A percentile compares a stretch with the other conserved stretches of the same genome.
phyloP scores from a whole-genome alignment of 2,329 filamentous ascomycete genomes.

The Cytospora piceae region DNA sequence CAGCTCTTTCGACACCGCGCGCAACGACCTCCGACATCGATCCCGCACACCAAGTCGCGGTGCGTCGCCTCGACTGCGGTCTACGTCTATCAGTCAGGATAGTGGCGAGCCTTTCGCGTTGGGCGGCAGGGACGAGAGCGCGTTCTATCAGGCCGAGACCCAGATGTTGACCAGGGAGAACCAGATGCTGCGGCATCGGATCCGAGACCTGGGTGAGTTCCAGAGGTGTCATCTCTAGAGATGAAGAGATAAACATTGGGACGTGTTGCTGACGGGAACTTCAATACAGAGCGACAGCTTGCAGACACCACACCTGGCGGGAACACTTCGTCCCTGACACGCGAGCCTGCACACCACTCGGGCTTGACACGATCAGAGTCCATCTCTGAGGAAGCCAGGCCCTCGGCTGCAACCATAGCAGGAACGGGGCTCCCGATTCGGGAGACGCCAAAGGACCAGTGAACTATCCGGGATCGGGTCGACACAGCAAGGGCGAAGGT shows the following conservation, averaged over 20 bases:
- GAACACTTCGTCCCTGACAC: conserved; percentile 41
- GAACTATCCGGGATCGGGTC: background rate
- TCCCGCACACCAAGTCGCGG: conserved; percentile 64
- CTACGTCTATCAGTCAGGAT: conserved; percentile 62
- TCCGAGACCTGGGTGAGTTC: conserved; percentile 69
- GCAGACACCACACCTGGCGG: conserved; percentile 44
- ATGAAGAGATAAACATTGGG: background rate
- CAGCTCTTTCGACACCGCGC: conserved; percentile 62
- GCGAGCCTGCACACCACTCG: conserved; percentile 54
- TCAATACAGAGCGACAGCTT: conserved; percentile 54
- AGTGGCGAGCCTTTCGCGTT: conserved; percentile 62
- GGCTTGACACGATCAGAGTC: conserved; percentile 53
- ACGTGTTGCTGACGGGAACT: conserved; percentile 30
- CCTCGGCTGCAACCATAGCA: conserved; percentile 1
- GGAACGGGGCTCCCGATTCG: conserved; percentile 6
- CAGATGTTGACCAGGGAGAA: conserved; percentile 79
- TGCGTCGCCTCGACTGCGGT: conserved; percentile 59
- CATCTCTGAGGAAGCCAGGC: conserved; percentile 43
- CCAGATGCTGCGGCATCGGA: conserved; percentile 77
- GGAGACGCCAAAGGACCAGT: conserved; percentile 28
- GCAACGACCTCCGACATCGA: conserved; percentile 58
- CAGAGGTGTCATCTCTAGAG: background rate
- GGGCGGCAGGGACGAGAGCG: conserved; percentile 71
- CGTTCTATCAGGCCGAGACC: conserved; percentile 82
- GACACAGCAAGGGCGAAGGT: background rate